Base-by-base conservation (phyloP, 75 land plant genomes). In the Gnetum montanum region DNA sequence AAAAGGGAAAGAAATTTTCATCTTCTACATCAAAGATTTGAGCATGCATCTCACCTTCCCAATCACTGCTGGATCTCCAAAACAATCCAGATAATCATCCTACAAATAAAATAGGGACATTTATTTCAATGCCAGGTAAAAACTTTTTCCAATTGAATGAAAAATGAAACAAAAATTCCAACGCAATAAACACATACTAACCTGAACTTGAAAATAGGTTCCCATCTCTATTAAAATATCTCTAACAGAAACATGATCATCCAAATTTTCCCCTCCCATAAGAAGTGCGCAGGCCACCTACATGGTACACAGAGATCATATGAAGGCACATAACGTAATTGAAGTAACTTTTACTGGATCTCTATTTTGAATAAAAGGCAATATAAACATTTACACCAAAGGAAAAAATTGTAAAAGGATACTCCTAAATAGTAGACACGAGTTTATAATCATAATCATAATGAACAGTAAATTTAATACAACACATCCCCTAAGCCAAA, bases 141-240 rank as follows among this genome's bases (percentile, higher is more conserved):
- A 60, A 25, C 0, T 22, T 18, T 28, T 26, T 58, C 24, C 34
- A 2, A 62, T 23, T 4, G 10, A 30, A 27, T 16, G 31, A 7
- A 24, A 29, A 13, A n/a, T 22, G 23, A 25, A 16, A 34, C 47
- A 60, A 25, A 31, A 38, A 31, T 35, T 13, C 25, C 24, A 31
- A 33, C 20, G 16, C 25, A 56, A 34, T 22, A n/a, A n/a, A n/a
- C n/a, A n/a, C 30, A 24, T 30, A 50, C 57, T 60, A 46, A 94
- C 99, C 92, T 95, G 99, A 16, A 95, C 85, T 90, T 95, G 99
- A 46, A 95, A 95, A 59, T 95, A 95, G 8, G 73, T 90, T 24
- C 99, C 99, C 99, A 95, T 95, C 16, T 86, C 73, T 12, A 95
- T 66, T 38, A 95, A 78, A 52, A 90, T 79, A 37, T 83, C 43